Conservation (phyloP, 257 asterid species). For the Fraxinus cuspidata region DNA sequence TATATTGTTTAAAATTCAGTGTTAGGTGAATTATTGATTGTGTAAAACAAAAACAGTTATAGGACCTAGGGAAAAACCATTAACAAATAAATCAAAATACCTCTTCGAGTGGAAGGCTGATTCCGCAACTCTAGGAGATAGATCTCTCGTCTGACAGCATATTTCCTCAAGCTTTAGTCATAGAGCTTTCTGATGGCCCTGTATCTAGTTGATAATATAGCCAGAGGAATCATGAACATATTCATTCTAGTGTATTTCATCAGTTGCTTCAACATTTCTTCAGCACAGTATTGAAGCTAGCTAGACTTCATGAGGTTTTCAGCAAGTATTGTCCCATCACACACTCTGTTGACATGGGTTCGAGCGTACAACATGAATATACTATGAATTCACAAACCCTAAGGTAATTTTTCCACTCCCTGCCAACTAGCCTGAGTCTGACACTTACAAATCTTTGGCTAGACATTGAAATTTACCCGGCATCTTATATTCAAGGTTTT, state of each 20-base stretch:
- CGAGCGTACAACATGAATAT: neutral
- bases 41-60: neutral
- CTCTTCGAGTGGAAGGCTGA: neutral
- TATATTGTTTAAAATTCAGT: neutral
- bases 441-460: neutral
- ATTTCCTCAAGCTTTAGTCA: neutral
- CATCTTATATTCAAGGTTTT: neutral
- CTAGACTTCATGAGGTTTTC: neutral
- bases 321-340: neutral
- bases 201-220: neutral
- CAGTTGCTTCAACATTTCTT: neutral
- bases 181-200: neutral
- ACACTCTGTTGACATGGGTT: neutral
- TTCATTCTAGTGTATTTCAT: neutral
- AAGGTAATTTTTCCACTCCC: neutral
- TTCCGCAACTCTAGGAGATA: neutral
- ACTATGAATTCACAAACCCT: neutral
- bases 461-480: neutral
- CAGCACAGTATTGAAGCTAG: neutral
- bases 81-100: too few species aligned
- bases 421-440: neutral
- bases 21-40: neutral
- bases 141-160: neutral
- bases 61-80: neutral
- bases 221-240: neutral